These are phyloP conservation scores for Tricholoma sp. DNA, from an alignment of 768 basidiomycete genomes.

Conservation along the genomic window DNA sequence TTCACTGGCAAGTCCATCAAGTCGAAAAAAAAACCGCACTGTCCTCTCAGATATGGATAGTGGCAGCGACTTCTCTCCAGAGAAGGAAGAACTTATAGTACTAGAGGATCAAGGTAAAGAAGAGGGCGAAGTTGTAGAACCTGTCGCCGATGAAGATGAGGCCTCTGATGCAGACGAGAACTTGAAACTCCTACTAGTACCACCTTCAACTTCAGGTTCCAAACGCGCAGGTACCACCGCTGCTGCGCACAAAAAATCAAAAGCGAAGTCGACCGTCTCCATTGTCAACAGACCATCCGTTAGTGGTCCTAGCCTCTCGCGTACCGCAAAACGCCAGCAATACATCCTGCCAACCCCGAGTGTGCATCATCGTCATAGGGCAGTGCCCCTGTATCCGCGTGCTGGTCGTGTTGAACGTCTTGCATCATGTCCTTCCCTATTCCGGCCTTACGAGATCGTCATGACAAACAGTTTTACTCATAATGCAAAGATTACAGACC, in stretches of 20 bases:
- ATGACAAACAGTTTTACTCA: conserved; percentile 57
- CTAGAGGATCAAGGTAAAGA: conserved; percentile 23
- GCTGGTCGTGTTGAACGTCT: conserved; percentile 59
- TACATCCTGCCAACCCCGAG: conserved; percentile 61
- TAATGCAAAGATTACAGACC: conserved; percentile 39
- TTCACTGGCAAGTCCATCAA: conserved; percentile 18
- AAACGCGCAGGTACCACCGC: conserved; percentile 15
- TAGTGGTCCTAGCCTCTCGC: conserved; percentile 24
- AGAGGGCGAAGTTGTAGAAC: conserved; percentile 24
- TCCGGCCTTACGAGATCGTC: conserved; percentile 33
- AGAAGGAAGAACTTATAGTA: conserved; percentile 23
- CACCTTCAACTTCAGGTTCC: too few species aligned
- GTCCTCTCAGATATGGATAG: conserved; percentile 31
- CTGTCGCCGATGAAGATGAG: conserved; percentile 19
- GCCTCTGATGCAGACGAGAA: conserved; percentile 2
- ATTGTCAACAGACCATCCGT: background rate
- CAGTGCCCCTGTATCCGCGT: conserved; percentile 53
- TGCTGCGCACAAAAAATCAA: conserved; percentile 7
- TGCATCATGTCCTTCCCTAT: conserved; percentile 41
- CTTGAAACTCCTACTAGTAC: too few species aligned
- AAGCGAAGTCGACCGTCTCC: conserved; percentile 3
- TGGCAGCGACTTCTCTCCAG: conserved; percentile 54
- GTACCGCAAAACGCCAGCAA: conserved; percentile 42
- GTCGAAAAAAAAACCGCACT: conserved; percentile 24
- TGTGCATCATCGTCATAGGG: conserved; percentile 69